Evolutionary conservation across 257 asterid genomes (phyloP), one percentile per base, ranked within the genome.

Genomic region (Capsicum chinense): DNA sequence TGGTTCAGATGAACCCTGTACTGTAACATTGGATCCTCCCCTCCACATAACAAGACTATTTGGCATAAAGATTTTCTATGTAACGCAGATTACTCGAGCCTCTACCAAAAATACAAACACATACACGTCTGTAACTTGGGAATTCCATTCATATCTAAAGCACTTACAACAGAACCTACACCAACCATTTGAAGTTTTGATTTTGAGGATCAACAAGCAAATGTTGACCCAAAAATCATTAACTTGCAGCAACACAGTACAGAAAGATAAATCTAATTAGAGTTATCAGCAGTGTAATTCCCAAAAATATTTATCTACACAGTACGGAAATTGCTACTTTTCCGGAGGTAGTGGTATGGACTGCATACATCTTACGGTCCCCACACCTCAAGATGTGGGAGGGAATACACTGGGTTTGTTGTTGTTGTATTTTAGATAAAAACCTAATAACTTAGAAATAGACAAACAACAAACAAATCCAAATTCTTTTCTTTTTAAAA

Each of bases 1-100:
- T 12, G 16, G 73, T 35, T 66, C 73, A 66, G 73, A 63, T 26
- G 71, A 64, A 64, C 71, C 17, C 3, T 19, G 11, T 67, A 33
- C 73, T 2, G 15, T 66, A 0, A 66, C n/a, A 66, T 33, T 67
- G 11, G 50, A 67, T 67, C 19, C 17, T 5, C 44, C 71, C 37
- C 50, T 67, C 9, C 50, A 70, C 79, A 70, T 70, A 70, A 42
- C 56, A 70, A 44, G 35, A 70, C 79, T 17, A 70, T 70, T 70
- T 37, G 56, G 79, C 79, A 17, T 44, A 42, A 39, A 70, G 56
- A 70, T 42, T 42, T 35, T 42, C 37, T 70, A 4, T 42, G 7
- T 39, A 70, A 70, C 56, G 14, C 35, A 42, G 56, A 70, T 9
- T 9, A 70, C 21, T 67, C 6, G 35, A 39, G 56, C 57, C 79